These are phyloP conservation scores for Chlorella sp. DNA, from an alignment of 139 green algal genomes.

Conservation along the genomic window DNA sequence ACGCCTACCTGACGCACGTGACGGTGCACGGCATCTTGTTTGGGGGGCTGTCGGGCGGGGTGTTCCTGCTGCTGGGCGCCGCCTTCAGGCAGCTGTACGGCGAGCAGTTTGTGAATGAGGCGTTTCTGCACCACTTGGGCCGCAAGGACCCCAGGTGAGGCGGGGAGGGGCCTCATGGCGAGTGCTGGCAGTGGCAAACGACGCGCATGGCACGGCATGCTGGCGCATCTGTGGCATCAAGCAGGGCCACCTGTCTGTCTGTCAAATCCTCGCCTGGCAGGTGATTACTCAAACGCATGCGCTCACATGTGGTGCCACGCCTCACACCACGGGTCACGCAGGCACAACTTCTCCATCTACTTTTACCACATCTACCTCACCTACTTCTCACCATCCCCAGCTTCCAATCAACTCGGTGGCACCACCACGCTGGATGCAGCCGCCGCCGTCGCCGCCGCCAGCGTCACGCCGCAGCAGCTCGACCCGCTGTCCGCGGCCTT, in stretches of 20 bases:
- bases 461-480: not conserved
- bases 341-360: conserved; percentile 92
- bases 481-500: not conserved
- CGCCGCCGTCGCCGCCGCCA: not conserved
- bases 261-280: too few relatives aligned
- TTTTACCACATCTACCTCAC: conserved; percentile 81
- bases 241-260: too few relatives aligned
- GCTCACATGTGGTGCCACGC: not conserved
- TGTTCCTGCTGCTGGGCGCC: conserved; percentile 47
- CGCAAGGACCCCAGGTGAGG: conserved; percentile 57
- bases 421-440: not conserved
- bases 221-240: too few relatives aligned
- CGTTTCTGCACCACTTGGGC: conserved; percentile 76
- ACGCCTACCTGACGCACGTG: not conserved
- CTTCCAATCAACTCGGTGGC: too few relatives aligned
- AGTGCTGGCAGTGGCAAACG: too few relatives aligned
- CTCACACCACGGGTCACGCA: not conserved
- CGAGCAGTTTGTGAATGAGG: conserved; percentile 63
- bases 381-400: not conserved
- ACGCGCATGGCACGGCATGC: too few relatives aligned
- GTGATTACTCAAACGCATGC: not conserved
- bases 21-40: not conserved
- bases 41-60: not conserved
- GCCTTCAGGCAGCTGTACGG: conserved; percentile 64
- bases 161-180: too few relatives aligned